These are phyloP conservation scores for Cylindrotheca closterium DNA, from an alignment of 108 stramenopile species.

Conservation along the genomic window DNA sequence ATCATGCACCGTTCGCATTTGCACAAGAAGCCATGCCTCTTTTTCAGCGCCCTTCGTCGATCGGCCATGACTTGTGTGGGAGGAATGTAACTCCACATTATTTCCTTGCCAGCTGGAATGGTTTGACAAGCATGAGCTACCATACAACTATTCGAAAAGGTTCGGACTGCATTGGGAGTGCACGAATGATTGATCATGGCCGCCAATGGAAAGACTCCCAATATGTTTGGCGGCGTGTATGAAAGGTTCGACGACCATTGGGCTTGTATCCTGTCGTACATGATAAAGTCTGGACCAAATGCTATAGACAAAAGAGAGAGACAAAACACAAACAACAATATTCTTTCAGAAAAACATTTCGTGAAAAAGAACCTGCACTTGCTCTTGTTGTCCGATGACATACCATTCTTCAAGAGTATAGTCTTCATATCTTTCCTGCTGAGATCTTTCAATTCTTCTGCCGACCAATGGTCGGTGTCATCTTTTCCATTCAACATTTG, in stretches of 20 bases:
- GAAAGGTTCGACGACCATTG: not conserved
- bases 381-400: too few species aligned
- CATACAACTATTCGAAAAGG: conserved; percentile 66
- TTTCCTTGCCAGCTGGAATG: conserved; percentile 62
- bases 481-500: not conserved
- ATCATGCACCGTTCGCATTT: conserved; percentile 51
- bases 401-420: conserved; percentile 3
- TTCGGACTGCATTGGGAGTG: conserved; percentile 63
- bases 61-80: conserved; percentile 44
- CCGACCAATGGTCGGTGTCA: not conserved
- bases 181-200: conserved; percentile 89
- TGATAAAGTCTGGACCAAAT: conserved; percentile 81
- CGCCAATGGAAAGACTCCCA: conserved; percentile 77
- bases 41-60: conserved; percentile 36
- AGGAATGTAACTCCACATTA: conserved; percentile 76
- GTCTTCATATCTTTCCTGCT: not conserved
- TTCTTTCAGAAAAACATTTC: too few species aligned
- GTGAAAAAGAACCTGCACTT: too few species aligned
- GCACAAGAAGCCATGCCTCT: conserved; percentile 63
- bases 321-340: too few species aligned
- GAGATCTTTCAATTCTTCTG: conserved; percentile 15
- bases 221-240: conserved; percentile 39
- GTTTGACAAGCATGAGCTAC: conserved; percentile 54
- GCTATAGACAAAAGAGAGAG: too few species aligned
- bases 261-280: conserved; percentile 30